Evolutionary conservation across 768 basidiomycete genomes (phyloP).

Genomic region (Phaeotremella skinneri): DNA sequence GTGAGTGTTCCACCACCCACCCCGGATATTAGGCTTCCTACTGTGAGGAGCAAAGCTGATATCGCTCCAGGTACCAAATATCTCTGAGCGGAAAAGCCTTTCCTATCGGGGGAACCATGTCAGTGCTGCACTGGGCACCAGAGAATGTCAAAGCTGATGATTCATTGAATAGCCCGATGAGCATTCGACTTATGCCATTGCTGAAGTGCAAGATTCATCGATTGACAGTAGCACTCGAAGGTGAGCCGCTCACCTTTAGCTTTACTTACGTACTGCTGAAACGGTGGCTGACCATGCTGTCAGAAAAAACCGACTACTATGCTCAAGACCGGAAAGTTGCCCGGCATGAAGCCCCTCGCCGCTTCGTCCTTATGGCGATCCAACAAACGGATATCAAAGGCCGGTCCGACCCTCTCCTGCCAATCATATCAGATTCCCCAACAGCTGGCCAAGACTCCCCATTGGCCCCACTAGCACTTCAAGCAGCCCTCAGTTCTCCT

Average conservation of each 20-base stretch:
- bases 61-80: conserved; percentile 64
- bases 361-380: conserved; percentile 64
- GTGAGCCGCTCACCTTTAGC: conserved; percentile 54
- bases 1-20: conserved; percentile 17
- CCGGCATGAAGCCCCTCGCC: conserved; percentile 65
- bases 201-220: conserved; percentile 77
- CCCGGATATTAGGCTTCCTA: neutral
- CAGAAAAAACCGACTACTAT: conserved; percentile 80
- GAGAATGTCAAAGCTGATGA: neutral
- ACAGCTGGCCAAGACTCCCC: conserved; percentile 66
- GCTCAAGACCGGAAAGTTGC: conserved; percentile 66
- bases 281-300: conserved; percentile 9
- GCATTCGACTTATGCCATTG: conserved; percentile 76
- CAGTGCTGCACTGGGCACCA: conserved; percentile 25
- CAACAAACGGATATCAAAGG: conserved; percentile 59
- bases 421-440: conserved; percentile 68
- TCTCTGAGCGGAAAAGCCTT: conserved; percentile 71
- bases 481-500: conserved; percentile 47
- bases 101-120: conserved; percentile 73
- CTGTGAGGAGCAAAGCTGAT: too few relatives aligned
- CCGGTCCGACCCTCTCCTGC: conserved; percentile 62
- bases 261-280: neutral
- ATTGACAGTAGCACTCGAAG: conserved; percentile 73
- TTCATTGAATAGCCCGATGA: conserved; percentile 58
- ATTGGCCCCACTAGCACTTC: conserved; percentile 56